Conservation (phyloP, 306 rosid species). For the Nissolia schottii region DNA sequence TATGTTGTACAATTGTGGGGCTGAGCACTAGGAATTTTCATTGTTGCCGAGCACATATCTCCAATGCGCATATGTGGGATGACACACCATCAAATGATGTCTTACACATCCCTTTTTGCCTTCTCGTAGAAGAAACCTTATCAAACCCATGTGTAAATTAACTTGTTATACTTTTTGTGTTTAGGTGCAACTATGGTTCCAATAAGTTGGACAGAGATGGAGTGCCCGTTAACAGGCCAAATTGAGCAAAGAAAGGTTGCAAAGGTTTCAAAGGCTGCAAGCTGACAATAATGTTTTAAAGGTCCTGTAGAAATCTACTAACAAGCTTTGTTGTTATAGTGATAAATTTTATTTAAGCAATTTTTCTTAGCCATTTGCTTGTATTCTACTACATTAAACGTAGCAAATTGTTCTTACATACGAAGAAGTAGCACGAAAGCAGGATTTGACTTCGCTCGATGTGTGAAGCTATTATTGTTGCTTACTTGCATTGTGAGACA, state of each 20-base stretch:
- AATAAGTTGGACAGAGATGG: slow-evolving; percentile 93
- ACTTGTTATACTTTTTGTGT: slow-evolving; percentile 19
- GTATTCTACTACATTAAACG: slow-evolving; percentile 15
- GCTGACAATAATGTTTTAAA: slow-evolving; percentile 38
- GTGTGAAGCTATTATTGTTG: not conserved
- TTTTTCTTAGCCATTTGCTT: slow-evolving; percentile 13
- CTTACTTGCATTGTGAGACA: not conserved
- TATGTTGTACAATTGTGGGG: not conserved
- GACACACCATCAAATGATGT: not conserved
- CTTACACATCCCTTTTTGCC: not conserved
- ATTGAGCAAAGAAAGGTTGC: slow-evolving; percentile 90
- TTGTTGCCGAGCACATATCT: not conserved
- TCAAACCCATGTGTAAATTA: slow-evolving; percentile 6
- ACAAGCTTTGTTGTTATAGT: slow-evolving; percentile 24
- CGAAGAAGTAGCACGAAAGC: not conserved
- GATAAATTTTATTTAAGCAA: slow-evolving; percentile 2
- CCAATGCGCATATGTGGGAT: not conserved
- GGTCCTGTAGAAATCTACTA: slow-evolving; percentile 24
- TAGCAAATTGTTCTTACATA: slow-evolving; percentile 9
- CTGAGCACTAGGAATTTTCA: slow-evolving; percentile 2
- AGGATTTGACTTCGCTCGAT: not conserved
- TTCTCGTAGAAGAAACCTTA: not conserved
- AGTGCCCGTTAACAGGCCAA: slow-evolving; percentile 80
- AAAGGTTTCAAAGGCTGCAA: slow-evolving; percentile 72
- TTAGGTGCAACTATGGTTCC: slow-evolving; percentile 82